A percentile compares a stretch with the other conserved stretches of the same genome.
phyloP scores from a whole-genome alignment of 148 eudicot species.

The Camellia granthamiana region DNA sequence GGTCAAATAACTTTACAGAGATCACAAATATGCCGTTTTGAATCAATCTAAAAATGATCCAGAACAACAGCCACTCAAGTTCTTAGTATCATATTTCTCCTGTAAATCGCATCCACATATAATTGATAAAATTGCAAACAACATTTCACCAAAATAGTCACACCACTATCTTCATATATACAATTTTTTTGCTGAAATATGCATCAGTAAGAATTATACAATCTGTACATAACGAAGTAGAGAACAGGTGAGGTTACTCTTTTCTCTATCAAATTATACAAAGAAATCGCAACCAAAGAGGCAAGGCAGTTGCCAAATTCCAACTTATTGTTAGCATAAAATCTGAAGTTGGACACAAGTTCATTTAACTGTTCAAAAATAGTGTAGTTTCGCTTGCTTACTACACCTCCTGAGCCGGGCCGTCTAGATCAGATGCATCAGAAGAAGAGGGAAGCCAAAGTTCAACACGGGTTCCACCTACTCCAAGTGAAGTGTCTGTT shows the following conservation, averaged over 20 bases:
- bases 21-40: too few species aligned
- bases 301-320: not conserved
- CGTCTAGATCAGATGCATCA: constrained; percentile 26
- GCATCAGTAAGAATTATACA: not conserved
- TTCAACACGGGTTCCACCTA: constrained; percentile 87
- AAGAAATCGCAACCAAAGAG: not conserved
- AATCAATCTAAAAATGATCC: not conserved
- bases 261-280: not conserved
- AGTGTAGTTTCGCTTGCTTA: not conserved
- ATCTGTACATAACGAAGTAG: not conserved
- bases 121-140: not conserved
- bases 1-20: too few species aligned
- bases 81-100: too few species aligned
- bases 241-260: too few species aligned
- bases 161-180: not conserved
- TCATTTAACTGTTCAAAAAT: not conserved
- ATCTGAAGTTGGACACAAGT: not conserved
- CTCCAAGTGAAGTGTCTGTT: constrained; percentile 55
- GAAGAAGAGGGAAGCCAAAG: constrained; percentile 77
- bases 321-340: not conserved
- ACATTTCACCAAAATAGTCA: not conserved
- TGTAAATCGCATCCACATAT: too few species aligned
- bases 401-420: constrained; percentile 25
- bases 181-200: not conserved
- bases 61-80: not conserved